These are phyloP conservation scores for Pneumocystis canis DNA, from an alignment of 1,139 yeast genomes.

Conservation along the genomic window DNA sequence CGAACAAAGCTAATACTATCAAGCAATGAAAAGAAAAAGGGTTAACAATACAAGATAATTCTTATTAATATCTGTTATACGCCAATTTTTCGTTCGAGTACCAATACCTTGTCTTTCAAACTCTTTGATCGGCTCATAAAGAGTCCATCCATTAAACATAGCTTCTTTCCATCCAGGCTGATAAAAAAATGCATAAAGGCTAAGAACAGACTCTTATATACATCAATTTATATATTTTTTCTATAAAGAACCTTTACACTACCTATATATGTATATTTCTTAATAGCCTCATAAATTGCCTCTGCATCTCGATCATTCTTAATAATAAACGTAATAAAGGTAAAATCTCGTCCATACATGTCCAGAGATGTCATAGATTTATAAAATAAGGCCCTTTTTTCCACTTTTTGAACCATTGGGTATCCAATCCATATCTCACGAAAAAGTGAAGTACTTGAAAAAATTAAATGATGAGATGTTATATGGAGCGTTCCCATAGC, in stretches of 20 bases:
- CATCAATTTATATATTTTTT: background rate
- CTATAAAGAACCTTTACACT: conserved; percentile 25
- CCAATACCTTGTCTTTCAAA: conserved; percentile 42
- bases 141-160: conserved; percentile 50
- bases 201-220: conserved; percentile 32
- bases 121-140: conserved; percentile 51
- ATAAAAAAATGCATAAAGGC: conserved; percentile 48
- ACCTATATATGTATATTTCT: conserved; percentile 45
- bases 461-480: conserved; percentile 77
- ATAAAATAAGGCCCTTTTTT: conserved; percentile 30
- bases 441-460: conserved; percentile 22
- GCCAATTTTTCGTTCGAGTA: conserved; percentile 37
- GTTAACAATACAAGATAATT: conserved; percentile 31
- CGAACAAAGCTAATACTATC: conserved; percentile 34
- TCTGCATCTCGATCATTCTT: conserved; percentile 41
- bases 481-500: conserved; percentile 58
- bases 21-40: background rate
- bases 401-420: conserved; percentile 62
- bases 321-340: conserved; percentile 70
- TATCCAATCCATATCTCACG: conserved; percentile 86
- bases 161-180: conserved; percentile 44
- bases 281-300: conserved; percentile 60
- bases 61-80: conserved; percentile 48
- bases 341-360: conserved; percentile 71
- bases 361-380: conserved; percentile 45